phyloP scores from a whole-genome alignment of 371 early-diverging fungal genomes.

The Polyrhizophydium stewartii region DNA sequence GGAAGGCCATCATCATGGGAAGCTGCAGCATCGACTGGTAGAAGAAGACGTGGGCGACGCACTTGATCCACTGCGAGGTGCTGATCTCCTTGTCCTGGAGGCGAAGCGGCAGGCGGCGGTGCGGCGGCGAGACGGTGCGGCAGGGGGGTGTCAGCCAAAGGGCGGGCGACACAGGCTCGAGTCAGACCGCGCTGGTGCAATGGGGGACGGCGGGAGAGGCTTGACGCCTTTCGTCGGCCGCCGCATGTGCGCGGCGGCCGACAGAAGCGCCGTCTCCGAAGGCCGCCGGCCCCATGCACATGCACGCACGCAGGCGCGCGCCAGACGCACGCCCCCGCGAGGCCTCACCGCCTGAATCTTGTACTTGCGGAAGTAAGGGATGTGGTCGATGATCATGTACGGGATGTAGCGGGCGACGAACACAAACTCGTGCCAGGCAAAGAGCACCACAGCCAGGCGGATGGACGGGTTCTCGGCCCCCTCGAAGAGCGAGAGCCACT shows the following conservation, averaged over 20 bases:
- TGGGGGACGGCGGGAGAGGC: too few relatives aligned
- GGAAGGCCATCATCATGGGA: conserved; percentile 81
- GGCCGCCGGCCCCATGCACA: too few relatives aligned
- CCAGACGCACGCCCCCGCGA: too few relatives aligned
- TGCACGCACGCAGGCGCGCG: too few relatives aligned
- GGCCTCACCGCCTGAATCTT: conserved; percentile 79
- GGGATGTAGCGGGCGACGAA: conserved; percentile 44
- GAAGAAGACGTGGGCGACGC: conserved; percentile 63
- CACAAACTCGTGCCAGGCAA: conserved; percentile 34
- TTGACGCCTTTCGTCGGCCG: too few relatives aligned
- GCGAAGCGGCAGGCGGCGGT: background rate
- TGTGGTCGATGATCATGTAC: conserved; percentile 53
- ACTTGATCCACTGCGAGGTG: conserved; percentile 65
- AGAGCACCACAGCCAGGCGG: conserved; percentile 28
- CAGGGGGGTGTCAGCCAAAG: background rate
- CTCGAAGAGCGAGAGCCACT: conserved; percentile 27
- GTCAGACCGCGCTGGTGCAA: too few relatives aligned
- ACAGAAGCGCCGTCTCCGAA: too few relatives aligned
- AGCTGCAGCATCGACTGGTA: conserved; percentile 74
- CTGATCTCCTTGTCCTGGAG: conserved; percentile 64
- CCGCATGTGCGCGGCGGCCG: too few relatives aligned
- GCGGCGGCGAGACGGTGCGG: background rate
- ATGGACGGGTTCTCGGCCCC: conserved; percentile 17
- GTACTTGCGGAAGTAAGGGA: conserved; percentile 67
- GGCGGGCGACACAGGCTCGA: background rate